phyloP scores from a whole-genome alignment of 768 basidiomycete species.

The Tephrocybe sp. region DNA sequence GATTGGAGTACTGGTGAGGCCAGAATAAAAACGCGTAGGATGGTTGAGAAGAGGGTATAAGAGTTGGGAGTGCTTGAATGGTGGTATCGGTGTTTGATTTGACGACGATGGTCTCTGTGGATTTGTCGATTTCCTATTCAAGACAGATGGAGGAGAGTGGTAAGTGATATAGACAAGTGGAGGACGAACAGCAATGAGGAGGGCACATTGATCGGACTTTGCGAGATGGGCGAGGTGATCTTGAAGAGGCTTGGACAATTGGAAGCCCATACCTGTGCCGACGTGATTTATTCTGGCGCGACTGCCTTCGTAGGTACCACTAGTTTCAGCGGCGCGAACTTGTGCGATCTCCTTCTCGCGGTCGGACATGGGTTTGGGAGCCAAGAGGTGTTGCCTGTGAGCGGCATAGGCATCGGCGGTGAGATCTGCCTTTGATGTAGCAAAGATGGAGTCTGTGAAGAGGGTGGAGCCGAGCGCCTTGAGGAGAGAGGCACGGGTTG shows the following conservation, averaged over 20 bases:
- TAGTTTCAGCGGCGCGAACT: conserved; percentile 69
- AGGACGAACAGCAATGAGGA: conserved; percentile 60
- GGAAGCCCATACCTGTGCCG: conserved; percentile 58
- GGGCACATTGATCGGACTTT: conserved; percentile 40
- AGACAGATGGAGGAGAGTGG: neutral
- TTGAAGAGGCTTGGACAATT: conserved; percentile 66
- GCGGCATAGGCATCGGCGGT: conserved; percentile 68
- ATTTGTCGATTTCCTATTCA: conserved; percentile 61
- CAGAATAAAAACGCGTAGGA: conserved; percentile 71
- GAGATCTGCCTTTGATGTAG: conserved; percentile 67
- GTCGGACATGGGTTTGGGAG: conserved; percentile 79
- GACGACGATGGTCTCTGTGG: conserved; percentile 58
- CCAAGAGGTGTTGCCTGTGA: conserved; percentile 67
- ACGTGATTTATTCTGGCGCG: conserved; percentile 53
- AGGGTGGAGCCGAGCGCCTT: conserved; percentile 71
- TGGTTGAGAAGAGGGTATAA: conserved; percentile 58
- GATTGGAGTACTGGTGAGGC: conserved; percentile 39
- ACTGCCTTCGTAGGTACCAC: conserved; percentile 55
- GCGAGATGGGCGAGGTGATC: conserved; percentile 62
- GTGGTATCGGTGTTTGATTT: conserved; percentile 35
- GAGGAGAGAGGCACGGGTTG: conserved; percentile 65
- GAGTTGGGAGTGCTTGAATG: conserved; percentile 42
- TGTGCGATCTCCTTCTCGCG: conserved; percentile 82
- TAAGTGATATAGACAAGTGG: neutral
- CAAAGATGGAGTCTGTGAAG: conserved; percentile 76